Percentiles rank a stretch among this genome's conserved stretches.
phyloP scores from a whole-genome alignment of 163 green algal genomes.

The Volvox carteri region DNA sequence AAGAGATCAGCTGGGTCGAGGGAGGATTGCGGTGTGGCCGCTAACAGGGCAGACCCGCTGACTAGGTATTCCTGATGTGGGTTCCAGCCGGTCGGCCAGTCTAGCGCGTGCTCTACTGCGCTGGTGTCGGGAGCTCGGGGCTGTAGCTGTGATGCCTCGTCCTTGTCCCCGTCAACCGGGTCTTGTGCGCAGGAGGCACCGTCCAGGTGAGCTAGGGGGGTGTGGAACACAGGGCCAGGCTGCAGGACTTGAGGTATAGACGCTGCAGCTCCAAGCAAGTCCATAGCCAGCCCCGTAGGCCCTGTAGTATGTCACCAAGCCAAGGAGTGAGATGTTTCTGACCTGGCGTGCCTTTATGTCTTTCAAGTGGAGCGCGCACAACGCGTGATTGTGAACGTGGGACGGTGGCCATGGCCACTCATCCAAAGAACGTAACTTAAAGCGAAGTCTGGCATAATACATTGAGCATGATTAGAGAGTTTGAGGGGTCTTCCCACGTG shows the following conservation, averaged over 20 bases:
- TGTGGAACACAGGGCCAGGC: constrained; percentile 4
- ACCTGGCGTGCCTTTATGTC: no score
- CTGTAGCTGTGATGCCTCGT: background rate
- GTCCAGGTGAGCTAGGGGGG: background rate
- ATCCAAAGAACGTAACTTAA: no score
- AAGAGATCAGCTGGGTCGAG: background rate
- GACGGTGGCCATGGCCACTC: no score
- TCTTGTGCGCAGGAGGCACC: background rate
- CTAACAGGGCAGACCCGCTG: background rate
- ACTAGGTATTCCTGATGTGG: background rate
- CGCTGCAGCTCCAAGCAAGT: constrained; percentile 12
- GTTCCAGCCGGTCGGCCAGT: constrained; percentile 12
- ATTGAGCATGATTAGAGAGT: no score
- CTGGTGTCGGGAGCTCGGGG: background rate
- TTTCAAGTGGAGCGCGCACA: no score
- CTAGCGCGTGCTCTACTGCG: background rate
- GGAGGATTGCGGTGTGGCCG: background rate
- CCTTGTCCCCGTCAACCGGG: background rate
- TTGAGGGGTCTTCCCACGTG: no score
- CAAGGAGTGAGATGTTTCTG: no score
- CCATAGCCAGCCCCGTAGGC: constrained; percentile 4
- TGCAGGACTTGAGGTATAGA: constrained; percentile 8
- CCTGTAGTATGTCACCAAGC: background rate
- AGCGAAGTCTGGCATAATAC: no score
- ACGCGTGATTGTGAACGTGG: no score